Base-by-base conservation (phyloP, 495 filamentous ascomycete genomes). In the Penicillium turbatum region DNA sequence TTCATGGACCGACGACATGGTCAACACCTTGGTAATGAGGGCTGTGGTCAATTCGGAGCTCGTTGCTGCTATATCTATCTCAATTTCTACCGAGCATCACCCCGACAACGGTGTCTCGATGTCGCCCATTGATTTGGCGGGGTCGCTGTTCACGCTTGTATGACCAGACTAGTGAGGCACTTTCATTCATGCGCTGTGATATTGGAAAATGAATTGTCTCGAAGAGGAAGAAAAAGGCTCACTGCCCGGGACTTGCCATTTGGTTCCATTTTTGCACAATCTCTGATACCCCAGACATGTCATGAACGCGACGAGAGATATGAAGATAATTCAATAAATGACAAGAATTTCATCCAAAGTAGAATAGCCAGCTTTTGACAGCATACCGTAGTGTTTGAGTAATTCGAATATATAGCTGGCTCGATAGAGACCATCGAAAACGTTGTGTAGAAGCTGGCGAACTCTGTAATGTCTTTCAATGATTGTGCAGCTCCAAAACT, bases 281-380 rank as follows among this genome's bases (percentile, higher is more conserved):
- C 34, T 32, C 29, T 27, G 48, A 51, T 51, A 51, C 49, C 48
- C 48, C 49, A 35, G 15, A 27, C 37, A 51, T 35, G 19, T 51
- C n/a, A 51, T 51, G 48, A 42, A 15, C 16, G 49, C 13, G 39
- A 49, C 26, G 35, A 49, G 16, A 39, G 21, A 24, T 43, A 12
- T 16, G 42, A 43, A 32, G 13, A 40, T 19, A 40, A 19, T 17
- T 21, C 11, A 24, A 40, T 50, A 35, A 37, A 50, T 35, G 32
- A 35, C 32, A 30, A 50, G 11, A 35, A 10, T 6, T 10, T 15
- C 16, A 7, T 32, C 26, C 17, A 24, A 34, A 21, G n/a, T 11
- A 48, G 27, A 16, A 29, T 15, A 1, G 12, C 12, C 26, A n/a
- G 15, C 31, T 15, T 34, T n/a, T 35, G n/a, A 13, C 26, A 48